Evolutionary conservation across 139 green algal species (phyloP).

Genomic region (Eudorina sp.): DNA sequence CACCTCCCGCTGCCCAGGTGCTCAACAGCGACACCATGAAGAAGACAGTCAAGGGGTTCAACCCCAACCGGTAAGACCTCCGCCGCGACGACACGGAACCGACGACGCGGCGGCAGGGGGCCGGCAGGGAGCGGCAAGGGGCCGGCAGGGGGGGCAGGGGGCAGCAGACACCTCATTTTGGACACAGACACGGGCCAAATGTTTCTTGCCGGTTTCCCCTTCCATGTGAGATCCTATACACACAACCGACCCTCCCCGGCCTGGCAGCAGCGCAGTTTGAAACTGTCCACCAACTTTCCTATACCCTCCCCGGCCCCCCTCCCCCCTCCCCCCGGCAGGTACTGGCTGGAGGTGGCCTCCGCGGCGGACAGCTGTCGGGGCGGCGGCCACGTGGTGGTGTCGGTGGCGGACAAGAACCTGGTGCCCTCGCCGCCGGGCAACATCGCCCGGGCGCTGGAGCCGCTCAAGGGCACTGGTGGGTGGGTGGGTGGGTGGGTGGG

Average conservation of each 20-base stretch:
- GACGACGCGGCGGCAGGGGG: background rate
- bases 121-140: background rate
- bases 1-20: background rate
- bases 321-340: constrained; percentile 16
- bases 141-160: no score
- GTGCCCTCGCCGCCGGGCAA: constrained; percentile 58
- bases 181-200: no score
- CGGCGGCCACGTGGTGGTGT: constrained; percentile 45
- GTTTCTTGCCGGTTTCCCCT: no score
- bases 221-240: no score
- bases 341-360: constrained; percentile 64
- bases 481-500: background rate
- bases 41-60: constrained; percentile 29
- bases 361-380: constrained; percentile 54
- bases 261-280: no score
- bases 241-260: no score
- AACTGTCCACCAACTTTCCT: no score
- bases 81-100: no score
- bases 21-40: constrained; percentile 56
- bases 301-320: background rate
- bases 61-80: constrained; percentile 40
- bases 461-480: constrained; percentile 47
- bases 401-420: constrained; percentile 76
- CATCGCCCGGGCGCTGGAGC: constrained; percentile 41
- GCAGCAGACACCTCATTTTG: no score